Base-by-base conservation (phyloP, 2,329 filamentous ascomycete species). In the Phialophora macrospora region DNA sequence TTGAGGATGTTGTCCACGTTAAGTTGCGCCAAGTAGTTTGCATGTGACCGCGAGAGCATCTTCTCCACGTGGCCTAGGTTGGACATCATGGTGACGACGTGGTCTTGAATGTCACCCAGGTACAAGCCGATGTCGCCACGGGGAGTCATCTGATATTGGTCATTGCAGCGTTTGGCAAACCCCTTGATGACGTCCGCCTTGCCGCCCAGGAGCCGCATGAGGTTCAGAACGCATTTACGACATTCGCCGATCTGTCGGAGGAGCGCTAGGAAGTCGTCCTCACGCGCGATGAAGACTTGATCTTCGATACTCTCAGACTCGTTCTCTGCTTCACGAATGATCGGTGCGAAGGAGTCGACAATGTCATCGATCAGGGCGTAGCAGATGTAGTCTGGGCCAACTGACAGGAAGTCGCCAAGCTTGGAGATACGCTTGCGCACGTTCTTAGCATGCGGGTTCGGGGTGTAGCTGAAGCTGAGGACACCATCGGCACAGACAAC, bases 301-400 rank as follows among this genome's bases (percentile, higher is more conserved):
- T 99, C 95, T 77, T 99, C 95, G 66, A 99, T 97, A 11, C 87
- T 86, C 76, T 99, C 95, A 0, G 94, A 93, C 73, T 97, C 92
- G 20, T 87, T 79, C 79, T 99, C 95, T 59, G 97, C 90, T 62
- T 91, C 89, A 63, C 88, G 88, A 70, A 99, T 96, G 32, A 93
- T 88, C 14, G 94, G 94, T 0, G 91, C 93, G 74, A 98, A 99
- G 24, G 88, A 92, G 80, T 99, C 95, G 66, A 98, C 95, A 75
- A 99, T 99, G 75, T 99, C 92, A 78, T 99, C 95, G 76, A 99
- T 98, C 75, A 99, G 85, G 51, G 95, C 95, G 76, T 99, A 99
- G 82, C 95, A 99, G 72, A 98, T 96, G 94, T 96, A 99, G 79
- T 99, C 95, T 72, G 93, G 93, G 75, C 92, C 96, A 46, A 99